Percentiles rank a stretch among this genome's conserved stretches.
These are phyloP conservation scores for Ambrosiella xylebori DNA, from an alignment of 2,329 filamentous ascomycete genomes.

Conservation along the genomic window DNA sequence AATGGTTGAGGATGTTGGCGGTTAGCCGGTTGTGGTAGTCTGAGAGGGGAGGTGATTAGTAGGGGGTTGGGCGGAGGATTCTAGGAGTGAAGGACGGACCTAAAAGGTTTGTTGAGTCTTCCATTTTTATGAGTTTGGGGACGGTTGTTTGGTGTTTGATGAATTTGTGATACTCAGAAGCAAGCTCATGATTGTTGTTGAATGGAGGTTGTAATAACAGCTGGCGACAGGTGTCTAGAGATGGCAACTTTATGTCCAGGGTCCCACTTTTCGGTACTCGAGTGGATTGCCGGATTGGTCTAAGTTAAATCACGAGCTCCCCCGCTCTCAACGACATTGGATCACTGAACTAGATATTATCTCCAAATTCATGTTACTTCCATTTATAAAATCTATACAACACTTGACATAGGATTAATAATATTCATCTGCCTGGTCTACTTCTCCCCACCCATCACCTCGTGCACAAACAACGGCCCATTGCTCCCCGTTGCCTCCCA, in stretches of 20 bases:
- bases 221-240: background rate
- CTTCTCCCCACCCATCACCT: background rate
- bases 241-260: background rate
- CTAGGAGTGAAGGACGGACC: conserved; percentile 17
- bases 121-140: conserved; percentile 6
- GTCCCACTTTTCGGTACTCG: background rate
- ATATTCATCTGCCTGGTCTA: background rate
- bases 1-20: conserved; percentile 27
- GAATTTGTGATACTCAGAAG: background rate
- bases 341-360: no score
- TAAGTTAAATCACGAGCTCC: background rate
- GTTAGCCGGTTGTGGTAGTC: conserved; percentile 29
- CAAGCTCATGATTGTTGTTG: background rate
- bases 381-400: background rate
- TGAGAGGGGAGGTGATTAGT: conserved; percentile 14
- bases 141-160: background rate
- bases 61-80: background rate
- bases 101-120: conserved; percentile 20
- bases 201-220: background rate
- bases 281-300: background rate
- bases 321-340: no score
- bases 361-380: no score
- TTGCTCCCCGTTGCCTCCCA: conserved; percentile 1
- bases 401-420: background rate
- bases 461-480: conserved; percentile 11